These are phyloP conservation scores for Aureobasidium lini DNA, from an alignment of 2,329 filamentous ascomycete genomes.

Conservation along the genomic window DNA sequence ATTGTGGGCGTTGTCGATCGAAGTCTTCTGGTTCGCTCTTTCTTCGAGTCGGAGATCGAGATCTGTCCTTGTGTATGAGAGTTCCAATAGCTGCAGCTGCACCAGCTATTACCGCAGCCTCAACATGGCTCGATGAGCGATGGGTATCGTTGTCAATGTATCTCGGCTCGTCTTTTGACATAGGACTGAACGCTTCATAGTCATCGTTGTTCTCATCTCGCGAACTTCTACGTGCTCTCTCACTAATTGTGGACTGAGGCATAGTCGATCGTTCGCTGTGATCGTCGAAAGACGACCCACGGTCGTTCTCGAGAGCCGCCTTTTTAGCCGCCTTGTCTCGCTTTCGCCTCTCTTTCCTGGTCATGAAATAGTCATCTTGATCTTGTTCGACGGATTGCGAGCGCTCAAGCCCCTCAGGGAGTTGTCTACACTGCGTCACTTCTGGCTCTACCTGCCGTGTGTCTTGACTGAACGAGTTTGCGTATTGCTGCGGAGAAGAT, in stretches of 20 bases:
- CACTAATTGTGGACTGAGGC: not conserved
- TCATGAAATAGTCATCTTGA: constrained; percentile 16
- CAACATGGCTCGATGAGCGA: not conserved
- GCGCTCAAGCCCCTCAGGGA: not conserved
- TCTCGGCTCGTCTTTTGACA: not conserved
- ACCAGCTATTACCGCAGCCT: not conserved
- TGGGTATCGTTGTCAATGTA: not conserved
- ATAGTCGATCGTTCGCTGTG: not conserved
- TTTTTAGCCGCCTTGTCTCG: constrained; percentile 35
- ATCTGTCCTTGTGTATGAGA: not conserved
- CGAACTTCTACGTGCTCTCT: not conserved
- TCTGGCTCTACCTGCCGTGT: not conserved
- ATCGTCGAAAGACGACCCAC: not conserved
- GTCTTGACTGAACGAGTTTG: not conserved
- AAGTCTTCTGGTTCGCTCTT: constrained; percentile 2
- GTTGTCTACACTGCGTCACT: not conserved
- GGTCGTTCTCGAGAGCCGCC: not conserved
- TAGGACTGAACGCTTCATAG: no score
- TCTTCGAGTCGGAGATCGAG: not conserved
- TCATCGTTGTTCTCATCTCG: not conserved
- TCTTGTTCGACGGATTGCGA: not conserved
- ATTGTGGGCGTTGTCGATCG: not conserved
- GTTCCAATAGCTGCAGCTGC: not conserved
- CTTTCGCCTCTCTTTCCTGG: constrained; percentile 16
- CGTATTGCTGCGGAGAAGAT: not conserved